Percentiles rank a stretch among this genome's conserved stretches.
These are phyloP conservation scores for Monosporascus sp. DNA, from an alignment of 2,329 filamentous ascomycete species.

Conservation along the genomic window DNA sequence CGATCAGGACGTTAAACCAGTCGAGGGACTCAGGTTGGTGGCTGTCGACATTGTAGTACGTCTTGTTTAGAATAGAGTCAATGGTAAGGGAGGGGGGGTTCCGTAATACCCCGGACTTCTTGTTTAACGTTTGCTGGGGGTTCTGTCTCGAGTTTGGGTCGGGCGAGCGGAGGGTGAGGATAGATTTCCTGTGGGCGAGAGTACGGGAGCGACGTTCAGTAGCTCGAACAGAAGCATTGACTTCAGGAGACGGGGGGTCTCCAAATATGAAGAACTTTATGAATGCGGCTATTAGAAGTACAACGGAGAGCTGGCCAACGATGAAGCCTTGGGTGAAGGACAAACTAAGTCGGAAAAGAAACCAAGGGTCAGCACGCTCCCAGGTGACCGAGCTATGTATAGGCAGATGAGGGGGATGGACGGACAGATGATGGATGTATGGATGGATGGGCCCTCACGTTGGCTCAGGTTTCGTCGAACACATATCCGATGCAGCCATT, in stretches of 20 bases:
- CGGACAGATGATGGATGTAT: neutral
- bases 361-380: conserved; percentile 12
- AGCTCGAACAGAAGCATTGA: conserved; percentile 69
- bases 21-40: conserved; percentile 96
- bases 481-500: conserved; percentile 25
- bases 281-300: conserved; percentile 85
- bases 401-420: too few relatives aligned
- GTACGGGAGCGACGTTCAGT: conserved; percentile 69
- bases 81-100: conserved; percentile 75
- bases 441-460: conserved; percentile 19
- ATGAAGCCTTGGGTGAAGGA: conserved; percentile 94
- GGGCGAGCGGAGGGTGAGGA: conserved; percentile 55
- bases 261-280: conserved; percentile 99
- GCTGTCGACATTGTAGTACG: conserved; percentile 92
- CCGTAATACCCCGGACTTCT: conserved; percentile 67
- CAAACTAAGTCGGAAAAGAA: conserved; percentile 45
- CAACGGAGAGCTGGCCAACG: conserved; percentile 86
- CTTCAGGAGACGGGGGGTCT: conserved; percentile 79
- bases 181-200: conserved; percentile 69
- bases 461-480: conserved; percentile 28
- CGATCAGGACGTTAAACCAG: conserved; percentile 98
- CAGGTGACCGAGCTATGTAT: too few relatives aligned
- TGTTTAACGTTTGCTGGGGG: conserved; percentile 44
- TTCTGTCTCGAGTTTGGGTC: conserved; percentile 27
- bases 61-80: conserved; percentile 91